Evolutionary conservation across 768 basidiomycete species (phyloP).

Genomic region (Podaxis carcinomalis): DNA sequence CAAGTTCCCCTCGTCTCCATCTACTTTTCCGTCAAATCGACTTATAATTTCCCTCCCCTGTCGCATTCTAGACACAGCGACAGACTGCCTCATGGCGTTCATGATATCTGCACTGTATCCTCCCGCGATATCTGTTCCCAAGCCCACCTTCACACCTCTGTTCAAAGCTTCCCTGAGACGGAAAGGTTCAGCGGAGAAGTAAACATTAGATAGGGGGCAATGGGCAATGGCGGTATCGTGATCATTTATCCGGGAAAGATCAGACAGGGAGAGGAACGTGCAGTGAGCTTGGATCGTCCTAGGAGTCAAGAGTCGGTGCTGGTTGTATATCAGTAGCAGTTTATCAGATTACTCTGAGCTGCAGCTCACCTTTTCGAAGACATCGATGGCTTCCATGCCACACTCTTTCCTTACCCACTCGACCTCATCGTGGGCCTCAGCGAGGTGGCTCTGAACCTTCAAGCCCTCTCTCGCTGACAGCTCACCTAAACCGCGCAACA

Average conservation of each 20-base stretch:
- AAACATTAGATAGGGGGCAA: slow-evolving; percentile 86
- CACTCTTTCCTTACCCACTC: slow-evolving; percentile 63
- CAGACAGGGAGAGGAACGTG: slow-evolving; percentile 61
- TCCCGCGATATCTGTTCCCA: slow-evolving; percentile 85
- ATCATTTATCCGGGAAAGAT: slow-evolving; percentile 45
- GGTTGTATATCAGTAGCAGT: slow-evolving; percentile 43
- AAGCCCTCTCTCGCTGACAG: slow-evolving; percentile 44
- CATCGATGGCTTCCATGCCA: slow-evolving; percentile 64
- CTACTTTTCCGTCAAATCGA: slow-evolving; percentile 3
- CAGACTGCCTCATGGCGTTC: slow-evolving; percentile 75
- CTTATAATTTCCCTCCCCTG: slow-evolving; percentile 42
- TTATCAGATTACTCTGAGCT: background rate
- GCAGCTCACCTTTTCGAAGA: slow-evolving; percentile 58
- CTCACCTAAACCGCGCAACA: slow-evolving; percentile 58
- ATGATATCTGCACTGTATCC: slow-evolving; percentile 81
- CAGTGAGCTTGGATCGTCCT: slow-evolving; percentile 85
- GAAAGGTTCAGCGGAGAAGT: slow-evolving; percentile 75
- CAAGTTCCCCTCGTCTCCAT: slow-evolving; percentile 20
- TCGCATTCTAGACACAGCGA: slow-evolving; percentile 64
- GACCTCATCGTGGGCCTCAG: slow-evolving; percentile 75
- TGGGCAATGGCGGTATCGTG: slow-evolving; percentile 69
- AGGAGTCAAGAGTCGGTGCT: slow-evolving; percentile 27
- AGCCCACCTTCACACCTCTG: slow-evolving; percentile 61
- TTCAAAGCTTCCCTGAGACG: slow-evolving; percentile 67
- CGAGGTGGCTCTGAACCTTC: slow-evolving; percentile 77